Base-by-base conservation (phyloP, 164 flowering plant genomes). In the Dillenia turbinata region DNA sequence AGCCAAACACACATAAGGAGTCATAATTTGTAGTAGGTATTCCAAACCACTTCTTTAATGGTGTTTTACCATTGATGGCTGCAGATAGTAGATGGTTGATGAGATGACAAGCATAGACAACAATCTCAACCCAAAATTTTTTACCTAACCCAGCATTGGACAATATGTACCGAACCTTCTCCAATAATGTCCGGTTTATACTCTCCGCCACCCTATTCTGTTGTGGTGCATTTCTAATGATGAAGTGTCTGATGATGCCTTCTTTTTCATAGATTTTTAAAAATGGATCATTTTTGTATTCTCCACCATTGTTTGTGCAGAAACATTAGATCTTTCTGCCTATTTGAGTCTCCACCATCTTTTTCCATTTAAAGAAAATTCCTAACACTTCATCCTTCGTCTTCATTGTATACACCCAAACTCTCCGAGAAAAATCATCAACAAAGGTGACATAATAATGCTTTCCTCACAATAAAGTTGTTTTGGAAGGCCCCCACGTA, bases 211-310 rank as follows among this genome's bases (percentile, higher is more conserved):
- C n/a, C n/a, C n/a, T n/a, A n/a, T n/a, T n/a, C n/a, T n/a, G n/a
- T n/a, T n/a, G n/a, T n/a, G n/a, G n/a, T n/a, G n/a, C n/a, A n/a
- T n/a, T n/a, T n/a, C n/a, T n/a, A 5, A 64, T 46, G 9, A 56
- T 58, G 54, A 69, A 69, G 57, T 69, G 64, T n/a, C 65, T 44
- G 16, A 69, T 45, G 9, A 69, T 69, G 1, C 64, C 65, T 13
- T 53, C 55, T 0, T 60, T 44, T 4, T 56, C 22, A 14, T 65
- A 70, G 7, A 64, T n/a, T 43, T 62, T 8, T 0, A 46, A 17
- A 26, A 68, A 68, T 2, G 57, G 51, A 56, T 67, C 60, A 0
- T 15, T 12, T 12, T 45, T 40, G 17, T 60, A 67, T 33, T 61
- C 65, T 1, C 65, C 71, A 43, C 71, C 66, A 52, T 62, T 68